Percentiles rank a stretch among this genome's conserved stretches.
These are phyloP conservation scores for Aspergillus egyptiacus DNA, from an alignment of 495 filamentous ascomycete genomes.

Conservation along the genomic window DNA sequence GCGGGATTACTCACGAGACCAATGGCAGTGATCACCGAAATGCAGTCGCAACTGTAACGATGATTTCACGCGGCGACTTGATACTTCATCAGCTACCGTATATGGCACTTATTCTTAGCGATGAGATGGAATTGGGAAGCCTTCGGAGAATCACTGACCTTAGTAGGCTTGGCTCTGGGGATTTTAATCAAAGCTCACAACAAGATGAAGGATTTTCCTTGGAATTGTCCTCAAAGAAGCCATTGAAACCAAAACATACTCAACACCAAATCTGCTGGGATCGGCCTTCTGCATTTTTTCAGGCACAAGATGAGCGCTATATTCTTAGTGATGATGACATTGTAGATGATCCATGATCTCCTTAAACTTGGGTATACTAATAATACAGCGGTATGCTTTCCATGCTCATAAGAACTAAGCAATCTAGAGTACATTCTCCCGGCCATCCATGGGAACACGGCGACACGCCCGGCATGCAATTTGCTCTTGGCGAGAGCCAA, in stretches of 20 bases:
- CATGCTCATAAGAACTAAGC: too few relatives aligned
- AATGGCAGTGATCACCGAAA: conserved; percentile 16
- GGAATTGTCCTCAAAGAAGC: background rate
- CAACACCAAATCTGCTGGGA: too few relatives aligned
- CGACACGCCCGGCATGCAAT: too few relatives aligned
- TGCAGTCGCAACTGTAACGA: conserved; percentile 40
- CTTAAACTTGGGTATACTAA: background rate
- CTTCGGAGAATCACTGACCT: conserved; percentile 68
- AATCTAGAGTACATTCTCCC: too few relatives aligned
- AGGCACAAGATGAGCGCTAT: conserved; percentile 46
- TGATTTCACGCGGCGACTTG: conserved; percentile 63
- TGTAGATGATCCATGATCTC: conserved; percentile 57
- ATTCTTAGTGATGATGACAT: conserved; percentile 95
- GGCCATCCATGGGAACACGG: too few relatives aligned
- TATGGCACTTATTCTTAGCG: conserved; percentile 54
- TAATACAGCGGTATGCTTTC: too few relatives aligned
- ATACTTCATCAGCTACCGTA: conserved; percentile 83
- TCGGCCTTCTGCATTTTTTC: background rate
- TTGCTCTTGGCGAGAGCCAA: background rate
- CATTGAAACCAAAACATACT: background rate
- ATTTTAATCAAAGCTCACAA: conserved; percentile 25
- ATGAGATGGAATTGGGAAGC: conserved; percentile 34
- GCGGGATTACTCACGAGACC: background rate
- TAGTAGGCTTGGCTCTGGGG: conserved; percentile 38
- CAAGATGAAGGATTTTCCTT: background rate